Evolutionary conservation across 1,139 yeast genomes (phyloP).

Genomic region (Lodderomyces orthopsilosis): DNA sequence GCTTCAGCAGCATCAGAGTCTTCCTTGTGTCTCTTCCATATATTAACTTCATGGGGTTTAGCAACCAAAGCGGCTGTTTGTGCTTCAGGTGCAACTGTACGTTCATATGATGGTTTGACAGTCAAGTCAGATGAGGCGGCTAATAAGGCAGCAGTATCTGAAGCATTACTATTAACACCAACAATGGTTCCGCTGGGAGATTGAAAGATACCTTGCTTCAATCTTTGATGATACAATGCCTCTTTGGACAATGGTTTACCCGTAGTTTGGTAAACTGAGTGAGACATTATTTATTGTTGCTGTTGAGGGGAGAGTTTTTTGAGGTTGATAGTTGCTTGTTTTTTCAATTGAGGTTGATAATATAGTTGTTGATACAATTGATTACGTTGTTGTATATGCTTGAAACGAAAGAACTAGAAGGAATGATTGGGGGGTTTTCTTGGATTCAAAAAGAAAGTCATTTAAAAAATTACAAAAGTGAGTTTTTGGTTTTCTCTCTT

Average conservation of each 20-base stretch:
- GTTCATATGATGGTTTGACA: slow-evolving; percentile 59
- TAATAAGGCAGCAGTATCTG: slow-evolving; percentile 73
- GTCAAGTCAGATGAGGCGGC: slow-evolving; percentile 67
- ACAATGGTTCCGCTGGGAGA: slow-evolving; percentile 66
- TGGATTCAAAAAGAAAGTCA: not conserved
- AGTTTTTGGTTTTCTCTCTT: not conserved
- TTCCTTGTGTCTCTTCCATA: slow-evolving; percentile 48
- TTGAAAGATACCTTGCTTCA: slow-evolving; percentile 70
- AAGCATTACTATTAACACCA: slow-evolving; percentile 69
- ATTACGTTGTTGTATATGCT: not conserved
- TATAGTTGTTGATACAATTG: not conserved
- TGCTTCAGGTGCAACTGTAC: slow-evolving; percentile 63
- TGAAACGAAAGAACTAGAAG: not conserved
- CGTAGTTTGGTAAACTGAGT: slow-evolving; percentile 54
- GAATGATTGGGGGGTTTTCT: not conserved
- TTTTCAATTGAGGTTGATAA: not conserved
- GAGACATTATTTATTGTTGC: slow-evolving; percentile 24
- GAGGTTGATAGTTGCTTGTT: not conserved
- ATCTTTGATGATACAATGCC: slow-evolving; percentile 74
- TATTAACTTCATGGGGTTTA: slow-evolving; percentile 34
- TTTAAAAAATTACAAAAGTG: not conserved
- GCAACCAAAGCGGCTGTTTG: slow-evolving; percentile 65
- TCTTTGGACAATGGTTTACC: slow-evolving; percentile 72
- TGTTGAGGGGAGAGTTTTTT: no score
- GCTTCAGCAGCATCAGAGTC: slow-evolving; percentile 44